Evolutionary conservation across 139 green algal genomes (phyloP).

Genomic region (Trebouxia sp.): DNA sequence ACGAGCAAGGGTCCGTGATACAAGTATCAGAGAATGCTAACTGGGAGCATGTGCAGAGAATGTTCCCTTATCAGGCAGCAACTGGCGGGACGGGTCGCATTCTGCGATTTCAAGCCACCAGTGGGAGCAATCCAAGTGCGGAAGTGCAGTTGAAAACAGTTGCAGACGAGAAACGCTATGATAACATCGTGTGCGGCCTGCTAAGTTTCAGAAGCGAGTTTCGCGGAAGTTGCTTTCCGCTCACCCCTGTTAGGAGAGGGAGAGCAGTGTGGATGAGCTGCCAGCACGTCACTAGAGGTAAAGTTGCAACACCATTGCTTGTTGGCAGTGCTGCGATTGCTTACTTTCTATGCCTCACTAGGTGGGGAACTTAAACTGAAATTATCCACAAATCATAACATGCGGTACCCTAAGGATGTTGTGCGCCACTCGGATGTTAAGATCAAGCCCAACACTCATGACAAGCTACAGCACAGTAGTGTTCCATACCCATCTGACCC

Average conservation of each 20-base stretch:
- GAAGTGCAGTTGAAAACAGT: constrained; percentile 1
- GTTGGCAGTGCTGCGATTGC: not conserved
- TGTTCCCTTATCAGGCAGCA: constrained; percentile 8
- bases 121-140: constrained; percentile 1
- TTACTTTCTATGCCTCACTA: constrained; percentile 12
- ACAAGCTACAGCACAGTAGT: constrained; percentile 3
- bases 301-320: constrained; percentile 5
- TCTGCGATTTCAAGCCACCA: constrained; percentile 11
- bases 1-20: constrained; percentile 14
- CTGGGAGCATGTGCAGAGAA: constrained; percentile 18
- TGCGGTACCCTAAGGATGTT: constrained; percentile 16
- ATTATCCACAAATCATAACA: constrained; percentile 5
- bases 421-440: constrained; percentile 6
- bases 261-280: constrained; percentile 12
- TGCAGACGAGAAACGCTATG: constrained; percentile 8
- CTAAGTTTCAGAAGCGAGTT: constrained; percentile 19
- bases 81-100: not conserved
- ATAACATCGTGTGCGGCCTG: constrained; percentile 18
- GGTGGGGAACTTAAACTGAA: constrained; percentile 1
- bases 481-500: constrained; percentile 14
- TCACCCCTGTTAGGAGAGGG: constrained; percentile 5
- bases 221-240: constrained; percentile 9
- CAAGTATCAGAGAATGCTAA: constrained; percentile 16
- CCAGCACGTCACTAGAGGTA: constrained; percentile 7
- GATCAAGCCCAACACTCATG: constrained; percentile 16